Evolutionary conservation across 148 eudicot species (phyloP).

Genomic region (Oxyria digyna): DNA sequence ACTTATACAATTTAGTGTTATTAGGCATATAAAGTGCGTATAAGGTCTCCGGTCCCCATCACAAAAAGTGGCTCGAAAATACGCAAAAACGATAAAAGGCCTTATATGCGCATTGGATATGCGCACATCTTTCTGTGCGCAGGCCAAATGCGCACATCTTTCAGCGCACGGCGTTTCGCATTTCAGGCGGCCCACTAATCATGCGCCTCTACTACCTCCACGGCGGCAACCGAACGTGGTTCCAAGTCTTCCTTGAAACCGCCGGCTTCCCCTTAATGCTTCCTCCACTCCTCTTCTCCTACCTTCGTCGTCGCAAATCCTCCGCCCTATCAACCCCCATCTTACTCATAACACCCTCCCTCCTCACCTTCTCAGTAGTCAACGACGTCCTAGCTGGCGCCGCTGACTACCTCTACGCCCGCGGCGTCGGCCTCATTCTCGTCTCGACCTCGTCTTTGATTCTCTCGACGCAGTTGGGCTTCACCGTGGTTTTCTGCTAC

Average conservation of each 20-base stretch:
- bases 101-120: too few species aligned
- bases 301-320: slow-evolving; percentile 24
- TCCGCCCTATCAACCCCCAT: background rate
- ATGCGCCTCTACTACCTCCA: slow-evolving; percentile 61
- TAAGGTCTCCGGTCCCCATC: too few species aligned
- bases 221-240: slow-evolving; percentile 61
- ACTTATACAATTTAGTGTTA: too few species aligned
- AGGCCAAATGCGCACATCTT: too few species aligned
- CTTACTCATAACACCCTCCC: background rate
- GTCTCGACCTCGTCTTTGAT: slow-evolving; percentile 57
- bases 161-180: too few species aligned
- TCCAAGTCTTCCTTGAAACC: slow-evolving; percentile 35
- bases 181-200: slow-evolving; percentile 48
- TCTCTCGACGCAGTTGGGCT: slow-evolving; percentile 51
- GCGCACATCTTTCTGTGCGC: too few species aligned
- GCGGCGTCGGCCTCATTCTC: slow-evolving; percentile 43
- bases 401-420: slow-evolving; percentile 47
- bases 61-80: too few species aligned
- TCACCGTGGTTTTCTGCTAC: slow-evolving; percentile 45
- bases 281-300: slow-evolving; percentile 26
- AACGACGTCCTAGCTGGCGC: slow-evolving; percentile 44
- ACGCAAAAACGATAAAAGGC: too few species aligned
- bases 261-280: slow-evolving; percentile 56
- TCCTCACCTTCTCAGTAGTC: too few species aligned
- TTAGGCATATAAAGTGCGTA: too few species aligned